Evolutionary conservation across 805 yeast species (phyloP).

Genomic region (Teunomyces kruisii): DNA sequence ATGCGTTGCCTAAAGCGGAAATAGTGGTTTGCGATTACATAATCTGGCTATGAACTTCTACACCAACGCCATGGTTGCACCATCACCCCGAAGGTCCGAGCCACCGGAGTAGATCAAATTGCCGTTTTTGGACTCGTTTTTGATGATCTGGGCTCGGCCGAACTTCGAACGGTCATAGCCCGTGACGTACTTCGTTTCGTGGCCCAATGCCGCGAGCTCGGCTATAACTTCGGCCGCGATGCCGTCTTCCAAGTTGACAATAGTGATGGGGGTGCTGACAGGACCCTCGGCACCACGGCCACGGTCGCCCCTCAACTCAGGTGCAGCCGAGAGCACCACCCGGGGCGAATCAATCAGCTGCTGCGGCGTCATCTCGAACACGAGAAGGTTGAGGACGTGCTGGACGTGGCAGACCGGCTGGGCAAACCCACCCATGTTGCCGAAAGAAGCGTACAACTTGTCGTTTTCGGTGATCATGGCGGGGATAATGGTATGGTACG

Average conservation of each 20-base stretch:
- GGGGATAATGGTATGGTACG: slow-evolving; percentile 83
- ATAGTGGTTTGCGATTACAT: no score
- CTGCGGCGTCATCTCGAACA: slow-evolving; percentile 69
- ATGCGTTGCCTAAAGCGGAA: no score
- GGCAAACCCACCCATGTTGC: slow-evolving; percentile 85
- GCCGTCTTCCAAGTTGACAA: slow-evolving; percentile 67
- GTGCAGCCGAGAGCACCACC: slow-evolving; percentile 59
- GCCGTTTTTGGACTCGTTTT: slow-evolving; percentile 42
- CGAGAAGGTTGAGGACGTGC: slow-evolving; percentile 62
- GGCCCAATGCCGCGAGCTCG: slow-evolving; percentile 55
- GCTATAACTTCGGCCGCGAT: slow-evolving; percentile 47
- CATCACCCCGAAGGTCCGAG: slow-evolving; percentile 83
- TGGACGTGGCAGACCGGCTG: slow-evolving; percentile 87
- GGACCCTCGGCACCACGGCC: slow-evolving; percentile 70
- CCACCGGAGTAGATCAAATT: slow-evolving; percentile 63
- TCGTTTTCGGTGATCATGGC: slow-evolving; percentile 66
- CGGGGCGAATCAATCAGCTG: slow-evolving; percentile 76
- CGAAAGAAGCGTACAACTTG: slow-evolving; percentile 64
- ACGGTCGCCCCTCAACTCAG: slow-evolving; percentile 40
- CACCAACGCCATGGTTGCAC: slow-evolving; percentile 62
- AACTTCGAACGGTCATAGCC: slow-evolving; percentile 47
- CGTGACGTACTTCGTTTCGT: slow-evolving; percentile 43
- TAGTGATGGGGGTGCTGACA: slow-evolving; percentile 55
- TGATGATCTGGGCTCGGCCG: slow-evolving; percentile 77
- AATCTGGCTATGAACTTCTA: slow-evolving; percentile 8